Evolutionary conservation across 495 filamentous ascomycete genomes (phyloP).

Genomic region (Hyphodiscus hymeniophilus): DNA sequence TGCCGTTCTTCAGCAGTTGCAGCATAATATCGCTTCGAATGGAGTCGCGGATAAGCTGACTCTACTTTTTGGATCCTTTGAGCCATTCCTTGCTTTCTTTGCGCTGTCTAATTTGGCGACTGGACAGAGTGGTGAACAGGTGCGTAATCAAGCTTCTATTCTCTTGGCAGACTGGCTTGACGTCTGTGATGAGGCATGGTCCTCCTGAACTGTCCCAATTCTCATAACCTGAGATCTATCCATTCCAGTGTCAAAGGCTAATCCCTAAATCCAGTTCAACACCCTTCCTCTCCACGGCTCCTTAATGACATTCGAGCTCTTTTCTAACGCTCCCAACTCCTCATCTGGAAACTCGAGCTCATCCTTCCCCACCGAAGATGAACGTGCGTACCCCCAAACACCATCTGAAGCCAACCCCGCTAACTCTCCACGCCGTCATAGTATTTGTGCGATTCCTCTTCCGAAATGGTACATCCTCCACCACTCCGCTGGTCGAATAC

Average conservation of each 20-base stretch:
- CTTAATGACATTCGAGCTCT: conserved; percentile 58
- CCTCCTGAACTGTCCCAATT: background rate
- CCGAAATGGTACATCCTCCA: conserved; percentile 53
- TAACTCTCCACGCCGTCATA: too few relatives aligned
- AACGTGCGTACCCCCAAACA: too few relatives aligned
- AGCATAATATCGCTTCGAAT: conserved; percentile 5
- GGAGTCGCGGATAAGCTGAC: conserved; percentile 42
- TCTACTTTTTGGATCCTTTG: conserved; percentile 50
- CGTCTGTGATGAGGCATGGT: too few relatives aligned
- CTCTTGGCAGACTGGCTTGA: too few relatives aligned
- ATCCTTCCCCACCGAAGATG: too few relatives aligned
- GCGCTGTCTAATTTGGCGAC: conserved; percentile 43
- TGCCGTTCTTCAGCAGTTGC: conserved; percentile 31
- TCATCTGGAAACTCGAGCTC: conserved; percentile 18
- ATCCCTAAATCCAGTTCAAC: too few relatives aligned
- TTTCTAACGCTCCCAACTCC: conserved; percentile 35
- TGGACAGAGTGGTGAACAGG: too few relatives aligned
- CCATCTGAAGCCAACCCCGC: too few relatives aligned
- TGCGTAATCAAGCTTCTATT: too few relatives aligned
- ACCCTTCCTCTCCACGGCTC: conserved; percentile 50
- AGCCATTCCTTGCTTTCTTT: conserved; percentile 55
- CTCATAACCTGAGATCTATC: too few relatives aligned
- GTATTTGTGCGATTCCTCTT: conserved; percentile 60
- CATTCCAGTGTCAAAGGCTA: too few relatives aligned
- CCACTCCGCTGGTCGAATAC: conserved; percentile 37